Evolutionary conservation across 495 filamentous ascomycete genomes (phyloP), one percentile per base, ranked within the genome.

Genomic region (Hypoxylon rickii): DNA sequence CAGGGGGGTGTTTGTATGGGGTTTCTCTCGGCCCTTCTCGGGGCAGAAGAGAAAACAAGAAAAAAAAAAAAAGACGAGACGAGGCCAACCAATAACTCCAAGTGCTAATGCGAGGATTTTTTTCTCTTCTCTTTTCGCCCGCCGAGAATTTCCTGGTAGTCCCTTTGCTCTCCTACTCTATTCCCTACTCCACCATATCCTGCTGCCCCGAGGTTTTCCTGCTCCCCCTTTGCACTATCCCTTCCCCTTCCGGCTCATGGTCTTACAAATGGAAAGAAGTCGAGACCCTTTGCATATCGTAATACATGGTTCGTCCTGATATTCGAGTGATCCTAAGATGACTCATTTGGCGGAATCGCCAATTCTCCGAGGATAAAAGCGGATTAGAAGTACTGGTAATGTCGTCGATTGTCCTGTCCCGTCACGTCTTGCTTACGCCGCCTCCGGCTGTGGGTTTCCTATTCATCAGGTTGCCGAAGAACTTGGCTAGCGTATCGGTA

Each of bases 381-480:
- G 41, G 24, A 15, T 26, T 20, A 48, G 15, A 26, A 45, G 8
- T 40, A 7, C 40, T 34, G 12, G 13, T n/a, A 7, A 29, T 34
- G 32, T 3, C 13, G 13, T 34, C 32, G 5, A 5, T 31, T 10
- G 13, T 6, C 7, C 29, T 17, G 13, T 29, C 13, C 7, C 18
- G 45, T 66, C 51, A 61, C 12, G 59, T 61, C 43, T 64, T 56
- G 0, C 47, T 39, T 5, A 61, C 38, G 26, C 40, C 5, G 1
- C 57, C 61, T 16, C 59, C 56, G 12, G 60, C 36, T 6, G 57
- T 61, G 6, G 66, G 57, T 51, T 67, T 68, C 16, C 64, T 65
- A 44, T 76, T 78, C 74, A 80, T 79, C 20, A 80, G 63, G 24
- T 69, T 73, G 37, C 69, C 70, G 52, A 80, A 80, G 53, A 80